phyloP scores from a whole-genome alignment of 176 grass and related monocot genomes.

The Oryza brachyantha region DNA sequence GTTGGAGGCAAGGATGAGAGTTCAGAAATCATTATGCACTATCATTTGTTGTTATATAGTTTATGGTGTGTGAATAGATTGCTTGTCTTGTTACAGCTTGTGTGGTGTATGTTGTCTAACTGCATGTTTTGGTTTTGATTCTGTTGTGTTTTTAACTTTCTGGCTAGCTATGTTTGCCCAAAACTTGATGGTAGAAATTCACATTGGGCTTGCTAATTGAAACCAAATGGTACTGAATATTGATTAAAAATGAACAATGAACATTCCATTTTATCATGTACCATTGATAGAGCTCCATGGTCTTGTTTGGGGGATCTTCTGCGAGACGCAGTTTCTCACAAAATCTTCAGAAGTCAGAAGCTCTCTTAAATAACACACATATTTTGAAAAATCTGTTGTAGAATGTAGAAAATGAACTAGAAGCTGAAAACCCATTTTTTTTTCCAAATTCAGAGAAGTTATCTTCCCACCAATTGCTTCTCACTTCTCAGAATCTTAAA shows the following conservation, averaged over 20 bases:
- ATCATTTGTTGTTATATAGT: not conserved
- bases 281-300: not conserved
- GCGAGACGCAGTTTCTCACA: too few relatives aligned
- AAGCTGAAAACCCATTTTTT: too few relatives aligned
- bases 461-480: too few relatives aligned
- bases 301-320: too few relatives aligned
- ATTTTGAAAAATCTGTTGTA: too few relatives aligned
- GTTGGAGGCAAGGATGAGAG: conserved; percentile 8
- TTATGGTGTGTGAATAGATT: not conserved
- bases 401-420: too few relatives aligned
- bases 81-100: not conserved
- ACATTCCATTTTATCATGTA: not conserved
- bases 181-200: not conserved
- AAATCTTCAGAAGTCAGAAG: too few relatives aligned
- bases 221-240: not conserved
- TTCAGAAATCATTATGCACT: not conserved
- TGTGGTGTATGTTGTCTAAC: not conserved
- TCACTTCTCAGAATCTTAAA: too few relatives aligned
- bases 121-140: not conserved
- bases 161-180: not conserved
- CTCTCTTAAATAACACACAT: too few relatives aligned
- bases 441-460: too few relatives aligned
- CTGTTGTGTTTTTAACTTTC: not conserved
- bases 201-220: not conserved
- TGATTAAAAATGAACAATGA: not conserved